Evolutionary conservation across 2,329 filamentous ascomycete species (phyloP).

Genomic region (Xylaria sp.): DNA sequence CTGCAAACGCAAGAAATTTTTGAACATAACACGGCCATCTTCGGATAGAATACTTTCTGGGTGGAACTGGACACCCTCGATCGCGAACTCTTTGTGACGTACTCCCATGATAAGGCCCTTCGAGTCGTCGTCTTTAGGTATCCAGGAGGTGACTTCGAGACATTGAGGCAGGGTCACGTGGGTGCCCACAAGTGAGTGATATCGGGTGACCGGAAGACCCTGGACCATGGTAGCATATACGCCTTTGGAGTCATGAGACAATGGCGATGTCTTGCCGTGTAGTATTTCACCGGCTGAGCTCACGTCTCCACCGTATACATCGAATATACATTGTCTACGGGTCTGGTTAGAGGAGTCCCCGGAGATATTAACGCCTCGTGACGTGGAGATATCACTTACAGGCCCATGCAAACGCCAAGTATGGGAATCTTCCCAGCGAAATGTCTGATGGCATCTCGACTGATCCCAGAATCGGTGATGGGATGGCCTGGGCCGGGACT

Average conservation of each 20-base stretch:
- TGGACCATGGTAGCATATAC: constrained; percentile 85
- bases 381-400: constrained; percentile 66
- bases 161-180: constrained; percentile 85
- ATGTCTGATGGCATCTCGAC: constrained; percentile 87
- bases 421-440: constrained; percentile 96
- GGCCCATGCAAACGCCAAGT: constrained; percentile 98
- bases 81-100: constrained; percentile 85
- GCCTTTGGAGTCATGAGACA: constrained; percentile 91
- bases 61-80: constrained; percentile 99
- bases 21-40: constrained; percentile 87
- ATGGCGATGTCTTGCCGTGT: constrained; percentile 93
- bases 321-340: constrained; percentile 88
- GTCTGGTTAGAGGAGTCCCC: constrained; percentile 34
- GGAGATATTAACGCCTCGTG: background rate
- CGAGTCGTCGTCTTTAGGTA: constrained; percentile 77
- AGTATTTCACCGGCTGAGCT: constrained; percentile 94
- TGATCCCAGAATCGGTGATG: constrained; percentile 88
- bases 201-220: constrained; percentile 87
- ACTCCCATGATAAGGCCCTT: constrained; percentile 97
- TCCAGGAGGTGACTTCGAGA: constrained; percentile 92
- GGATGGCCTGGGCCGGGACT: constrained; percentile 97
- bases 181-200: constrained; percentile 95
- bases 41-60: constrained; percentile 96
- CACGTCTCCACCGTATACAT: constrained; percentile 90
- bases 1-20: constrained; percentile 88